These are phyloP conservation scores for Myxozyma sirexii DNA, from an alignment of 805 yeast genomes.

Conservation along the genomic window DNA sequence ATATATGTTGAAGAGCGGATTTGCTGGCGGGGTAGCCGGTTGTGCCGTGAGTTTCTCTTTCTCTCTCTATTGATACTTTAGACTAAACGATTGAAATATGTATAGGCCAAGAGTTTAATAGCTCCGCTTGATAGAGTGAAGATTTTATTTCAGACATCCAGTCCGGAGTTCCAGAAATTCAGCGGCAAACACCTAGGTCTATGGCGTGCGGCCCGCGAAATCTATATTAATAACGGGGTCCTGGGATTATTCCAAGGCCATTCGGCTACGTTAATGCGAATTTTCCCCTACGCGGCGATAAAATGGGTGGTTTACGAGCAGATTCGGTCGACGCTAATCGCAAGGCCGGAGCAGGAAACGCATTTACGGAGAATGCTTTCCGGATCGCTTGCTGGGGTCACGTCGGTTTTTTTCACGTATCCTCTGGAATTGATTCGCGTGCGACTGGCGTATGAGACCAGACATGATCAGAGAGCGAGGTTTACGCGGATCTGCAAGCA, in stretches of 20 bases:
- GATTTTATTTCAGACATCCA: conserved; percentile 90
- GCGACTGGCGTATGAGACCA: conserved; percentile 85
- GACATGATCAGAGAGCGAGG: conserved; percentile 32
- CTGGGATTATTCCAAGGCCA: conserved; percentile 92
- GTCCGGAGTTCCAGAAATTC: conserved; percentile 80
- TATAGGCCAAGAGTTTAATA: conserved; percentile 78
- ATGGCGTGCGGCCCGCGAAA: conserved; percentile 67
- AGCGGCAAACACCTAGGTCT: conserved; percentile 82
- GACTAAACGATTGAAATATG: not conserved
- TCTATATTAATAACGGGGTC: conserved; percentile 69
- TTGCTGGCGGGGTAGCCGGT: conserved; percentile 96
- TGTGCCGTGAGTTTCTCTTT: conserved; percentile 52
- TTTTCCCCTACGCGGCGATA: conserved; percentile 96
- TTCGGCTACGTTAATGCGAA: conserved; percentile 85
- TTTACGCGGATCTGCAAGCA: conserved; percentile 17
- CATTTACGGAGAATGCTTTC: conserved; percentile 78
- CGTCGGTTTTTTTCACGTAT: conserved; percentile 84
- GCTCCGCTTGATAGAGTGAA: conserved; percentile 96
- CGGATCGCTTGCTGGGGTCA: conserved; percentile 82
- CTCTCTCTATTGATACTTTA: not conserved
- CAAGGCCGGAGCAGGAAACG: conserved; percentile 73
- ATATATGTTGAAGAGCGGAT: conserved; percentile 78
- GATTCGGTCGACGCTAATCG: conserved; percentile 76
- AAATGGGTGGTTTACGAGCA: conserved; percentile 97
- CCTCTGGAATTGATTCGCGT: conserved; percentile 91